These are phyloP conservation scores for Pseudomonodictys pantanalensis DNA, from an alignment of 495 filamentous ascomycete species.

Conservation along the genomic window DNA sequence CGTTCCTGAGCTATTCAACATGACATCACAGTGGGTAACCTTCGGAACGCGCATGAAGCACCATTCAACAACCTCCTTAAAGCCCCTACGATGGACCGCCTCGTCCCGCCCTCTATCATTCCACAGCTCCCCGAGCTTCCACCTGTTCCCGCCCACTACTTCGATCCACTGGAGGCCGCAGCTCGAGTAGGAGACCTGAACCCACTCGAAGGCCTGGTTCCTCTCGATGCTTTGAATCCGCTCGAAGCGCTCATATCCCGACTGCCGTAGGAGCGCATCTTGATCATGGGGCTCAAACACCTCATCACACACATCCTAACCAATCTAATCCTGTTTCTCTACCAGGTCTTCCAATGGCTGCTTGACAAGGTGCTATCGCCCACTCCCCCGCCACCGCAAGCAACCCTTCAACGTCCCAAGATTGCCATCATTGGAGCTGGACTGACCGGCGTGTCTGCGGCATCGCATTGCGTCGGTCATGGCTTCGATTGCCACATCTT, in stretches of 20 bases:
- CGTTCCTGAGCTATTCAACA: background rate
- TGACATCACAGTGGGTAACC: conserved; percentile 18
- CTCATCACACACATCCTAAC: conserved; percentile 16
- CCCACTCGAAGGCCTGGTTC: too few relatives aligned
- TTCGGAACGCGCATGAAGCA: background rate
- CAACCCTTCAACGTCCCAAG: conserved; percentile 55
- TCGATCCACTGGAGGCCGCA: too few relatives aligned
- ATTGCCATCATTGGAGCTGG: conserved; percentile 83
- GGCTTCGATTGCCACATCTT: conserved; percentile 80
- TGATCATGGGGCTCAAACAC: background rate
- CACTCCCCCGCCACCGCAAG: conserved; percentile 58
- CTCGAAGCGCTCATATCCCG: too few relatives aligned
- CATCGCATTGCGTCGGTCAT: conserved; percentile 82
- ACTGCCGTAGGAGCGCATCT: too few relatives aligned
- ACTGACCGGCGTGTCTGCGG: conserved; percentile 76
- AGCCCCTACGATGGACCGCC: too few relatives aligned
- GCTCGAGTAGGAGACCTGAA: too few relatives aligned
- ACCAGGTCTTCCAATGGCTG: conserved; percentile 64
- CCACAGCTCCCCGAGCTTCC: background rate
- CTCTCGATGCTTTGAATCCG: too few relatives aligned
- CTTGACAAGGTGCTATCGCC: conserved; percentile 67
- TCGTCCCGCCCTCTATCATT: background rate
- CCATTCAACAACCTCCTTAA: background rate
- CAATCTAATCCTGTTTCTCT: conserved; percentile 56
- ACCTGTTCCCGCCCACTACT: background rate